Base-by-base conservation (phyloP, 176 grass and related monocot species). In the Hsuehochloa calcarea region DNA sequence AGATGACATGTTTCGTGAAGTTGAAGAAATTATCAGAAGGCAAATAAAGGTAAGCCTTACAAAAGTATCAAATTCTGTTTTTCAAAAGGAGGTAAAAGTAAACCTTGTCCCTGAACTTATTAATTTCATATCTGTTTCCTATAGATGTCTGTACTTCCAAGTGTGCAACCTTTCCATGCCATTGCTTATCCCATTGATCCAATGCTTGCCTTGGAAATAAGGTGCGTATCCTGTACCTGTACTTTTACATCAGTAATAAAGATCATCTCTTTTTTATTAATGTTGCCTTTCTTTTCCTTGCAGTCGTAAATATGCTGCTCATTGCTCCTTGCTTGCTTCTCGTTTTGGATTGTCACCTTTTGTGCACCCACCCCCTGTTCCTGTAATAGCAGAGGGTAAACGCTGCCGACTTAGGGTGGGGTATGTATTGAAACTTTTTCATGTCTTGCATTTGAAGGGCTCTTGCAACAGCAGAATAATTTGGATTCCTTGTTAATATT, bases 151-250 rank as follows among this genome's bases (percentile, higher is more conserved):
- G 70, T 97, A 84, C 92, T 97, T 74, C 94, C 94, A 76, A 94
- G 94, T 76, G 94, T 97, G 82, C 94, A 97, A 74, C 94, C 94
- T 86, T 97, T 97, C 85, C 94, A 97, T 92, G 94, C 94, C 73
- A 97, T 97, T 74, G 94, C 94, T 63, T 97, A 97, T 72, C 94
- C 94, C 65, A 92, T 97, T 15, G 90, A 97, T 81, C 89, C 92
- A 2, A 75, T 92, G 20, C 85, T 97, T 88, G 94, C 94, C 8
- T 82, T 97, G 76, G 94, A 97, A 73, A 97, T 97, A 85, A 97
- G 94, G 94, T 94, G 68, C 29, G 22, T 59, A 27, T 55, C 70
- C 10, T 70, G 20, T 47, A 0, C 20, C 19, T 69, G 38, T 77
- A 77, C 40, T 35, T 2, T 44, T 37, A n/a, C 45, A 56, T 67